phyloP scores from a whole-genome alignment of 306 rosid genomes.

The Inga leiocalycina region DNA sequence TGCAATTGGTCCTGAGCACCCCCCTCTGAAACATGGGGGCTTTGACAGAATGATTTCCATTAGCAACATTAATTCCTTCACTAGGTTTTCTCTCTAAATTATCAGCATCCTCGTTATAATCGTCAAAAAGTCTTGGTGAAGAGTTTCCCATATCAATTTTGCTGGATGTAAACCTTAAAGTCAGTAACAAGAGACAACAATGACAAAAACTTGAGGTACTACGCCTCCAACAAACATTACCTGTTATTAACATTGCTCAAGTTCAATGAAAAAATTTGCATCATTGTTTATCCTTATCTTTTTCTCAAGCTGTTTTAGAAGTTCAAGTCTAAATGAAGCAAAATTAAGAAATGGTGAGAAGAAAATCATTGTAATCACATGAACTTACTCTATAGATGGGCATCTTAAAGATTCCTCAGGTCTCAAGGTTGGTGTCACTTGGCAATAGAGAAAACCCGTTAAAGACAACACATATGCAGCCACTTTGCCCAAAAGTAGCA shows the following conservation, averaged over 20 bases:
- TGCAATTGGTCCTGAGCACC: constrained; percentile 94
- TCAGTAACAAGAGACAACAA: constrained; percentile 30
- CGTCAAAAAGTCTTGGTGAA: constrained; percentile 24
- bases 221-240: constrained; percentile 25
- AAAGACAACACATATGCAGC: constrained; percentile 73
- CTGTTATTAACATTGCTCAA: constrained; percentile 1
- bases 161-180: constrained; percentile 40
- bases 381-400: constrained; percentile 67
- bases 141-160: constrained; percentile 30
- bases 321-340: not conserved
- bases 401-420: constrained; percentile 48
- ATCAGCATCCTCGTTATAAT: constrained; percentile 48
- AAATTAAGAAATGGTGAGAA: constrained; percentile 1
- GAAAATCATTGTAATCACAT: constrained; percentile 20
- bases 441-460: constrained; percentile 84
- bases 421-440: constrained; percentile 57
- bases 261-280: constrained; percentile 1
- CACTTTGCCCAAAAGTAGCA: constrained; percentile 72
- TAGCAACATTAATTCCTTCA: constrained; percentile 44
- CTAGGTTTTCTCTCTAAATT: constrained; percentile 46
- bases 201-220: constrained; percentile 13
- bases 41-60: constrained; percentile 46
- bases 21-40: constrained; percentile 71
- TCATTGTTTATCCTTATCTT: constrained; percentile 6
- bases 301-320: constrained; percentile 12